Conservation (phyloP, 2,329 filamentous ascomycete species). For the Sclerotinia minor region DNA sequence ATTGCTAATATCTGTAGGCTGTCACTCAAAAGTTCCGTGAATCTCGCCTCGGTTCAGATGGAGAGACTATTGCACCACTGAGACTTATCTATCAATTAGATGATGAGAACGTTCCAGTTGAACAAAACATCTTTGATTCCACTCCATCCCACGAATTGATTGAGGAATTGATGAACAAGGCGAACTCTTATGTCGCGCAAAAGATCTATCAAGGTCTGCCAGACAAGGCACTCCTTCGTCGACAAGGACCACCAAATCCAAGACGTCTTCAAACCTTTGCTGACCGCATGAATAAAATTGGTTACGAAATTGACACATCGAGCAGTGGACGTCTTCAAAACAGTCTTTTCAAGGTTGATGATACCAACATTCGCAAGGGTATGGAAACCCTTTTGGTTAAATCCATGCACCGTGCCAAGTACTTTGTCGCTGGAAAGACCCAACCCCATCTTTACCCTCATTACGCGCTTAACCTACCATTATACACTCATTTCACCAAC, state of each 20-base stretch:
- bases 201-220: slow-evolving; percentile 76
- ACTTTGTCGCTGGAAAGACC: slow-evolving; percentile 82
- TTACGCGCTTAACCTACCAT: slow-evolving; percentile 86
- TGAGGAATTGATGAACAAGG: slow-evolving; percentile 92
- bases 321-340: slow-evolving; percentile 92
- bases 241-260: slow-evolving; percentile 81
- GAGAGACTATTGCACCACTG: slow-evolving; percentile 77
- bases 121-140: slow-evolving; percentile 93
- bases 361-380: slow-evolving; percentile 86
- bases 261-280: slow-evolving; percentile 87
- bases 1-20: slow-evolving; percentile 49
- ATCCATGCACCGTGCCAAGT: slow-evolving; percentile 94
- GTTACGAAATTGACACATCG: slow-evolving; percentile 83
- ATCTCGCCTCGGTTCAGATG: slow-evolving; percentile 76
- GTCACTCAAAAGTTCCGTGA: slow-evolving; percentile 91
- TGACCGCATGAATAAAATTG: slow-evolving; percentile 88
- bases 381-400: slow-evolving; percentile 97
- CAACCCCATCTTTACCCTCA: slow-evolving; percentile 77
- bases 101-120: slow-evolving; percentile 96
- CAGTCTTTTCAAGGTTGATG: slow-evolving; percentile 90
- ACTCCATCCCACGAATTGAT: slow-evolving; percentile 87
- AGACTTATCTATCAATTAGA: slow-evolving; percentile 91
- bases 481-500: slow-evolving; percentile 97
- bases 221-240: slow-evolving; percentile 88
- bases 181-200: slow-evolving; percentile 85